Conservation (phyloP, 495 filamentous ascomycete genomes). For the Pseudoneurospora amorphoporcata region DNA sequence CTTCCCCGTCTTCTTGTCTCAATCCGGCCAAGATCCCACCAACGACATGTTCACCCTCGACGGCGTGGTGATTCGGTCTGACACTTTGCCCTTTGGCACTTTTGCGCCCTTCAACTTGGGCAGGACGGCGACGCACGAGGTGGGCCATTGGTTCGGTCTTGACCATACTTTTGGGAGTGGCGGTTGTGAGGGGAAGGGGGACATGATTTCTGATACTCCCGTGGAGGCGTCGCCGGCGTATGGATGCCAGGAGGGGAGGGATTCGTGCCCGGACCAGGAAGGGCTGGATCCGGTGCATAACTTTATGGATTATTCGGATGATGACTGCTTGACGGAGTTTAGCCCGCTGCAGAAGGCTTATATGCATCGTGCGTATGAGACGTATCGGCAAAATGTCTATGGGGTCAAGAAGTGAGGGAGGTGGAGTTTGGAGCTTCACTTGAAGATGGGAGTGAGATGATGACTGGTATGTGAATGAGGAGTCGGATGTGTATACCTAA, state of each 20-base stretch:
- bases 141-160: constrained; percentile 45
- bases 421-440: not conserved
- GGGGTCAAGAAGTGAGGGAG: not conserved
- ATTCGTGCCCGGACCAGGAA: not conserved
- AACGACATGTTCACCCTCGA: not conserved
- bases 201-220: not conserved
- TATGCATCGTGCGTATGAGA: not conserved
- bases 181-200: not conserved
- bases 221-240: not conserved
- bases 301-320: not conserved
- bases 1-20: not conserved
- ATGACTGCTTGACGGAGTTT: not conserved
- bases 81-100: constrained; percentile 14
- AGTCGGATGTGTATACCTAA: not conserved
- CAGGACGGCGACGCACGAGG: constrained; percentile 42
- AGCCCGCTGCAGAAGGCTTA: not conserved
- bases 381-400: not conserved
- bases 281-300: not conserved
- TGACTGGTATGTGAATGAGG: not conserved
- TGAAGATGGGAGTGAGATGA: not conserved
- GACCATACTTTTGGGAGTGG: constrained; percentile 42
- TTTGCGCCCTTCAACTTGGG: constrained; percentile 21
- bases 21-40: not conserved
- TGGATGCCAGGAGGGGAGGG: not conserved
- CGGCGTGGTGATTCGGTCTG: not conserved